These are phyloP conservation scores for Alternaria metachromatica DNA, from an alignment of 2,329 filamentous ascomycete genomes.

Conservation along the genomic window DNA sequence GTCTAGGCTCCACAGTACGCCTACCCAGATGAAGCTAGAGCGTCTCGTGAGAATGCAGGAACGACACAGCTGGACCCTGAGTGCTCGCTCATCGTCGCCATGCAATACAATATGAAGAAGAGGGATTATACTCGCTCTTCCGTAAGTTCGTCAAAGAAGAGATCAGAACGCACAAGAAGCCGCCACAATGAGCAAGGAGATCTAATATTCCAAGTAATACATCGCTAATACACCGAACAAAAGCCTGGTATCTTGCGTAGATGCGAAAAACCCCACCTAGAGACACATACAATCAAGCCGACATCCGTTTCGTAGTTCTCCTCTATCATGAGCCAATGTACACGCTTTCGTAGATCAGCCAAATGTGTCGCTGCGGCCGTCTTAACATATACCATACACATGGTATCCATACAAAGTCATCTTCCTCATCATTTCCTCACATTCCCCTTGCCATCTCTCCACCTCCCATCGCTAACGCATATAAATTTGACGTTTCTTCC, in stretches of 20 bases:
- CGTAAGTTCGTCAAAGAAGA: neutral
- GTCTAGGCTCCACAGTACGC: neutral
- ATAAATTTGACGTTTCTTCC: slow-evolving; percentile 62
- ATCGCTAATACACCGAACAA: neutral
- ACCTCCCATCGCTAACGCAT: slow-evolving; percentile 60
- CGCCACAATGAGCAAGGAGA: neutral
- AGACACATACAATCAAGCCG: neutral
- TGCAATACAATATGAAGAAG: neutral
- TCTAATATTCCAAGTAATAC: neutral
- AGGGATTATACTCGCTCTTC: neutral
- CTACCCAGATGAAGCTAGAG: neutral
- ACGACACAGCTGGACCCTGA: no score
- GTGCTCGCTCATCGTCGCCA: neutral
- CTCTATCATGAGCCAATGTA: neutral
- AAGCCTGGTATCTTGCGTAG: neutral
- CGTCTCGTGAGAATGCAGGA: neutral
- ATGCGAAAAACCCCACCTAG: neutral
- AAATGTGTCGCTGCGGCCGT: neutral
- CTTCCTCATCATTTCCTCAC: neutral
- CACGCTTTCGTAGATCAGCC: neutral
- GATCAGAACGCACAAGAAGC: neutral
- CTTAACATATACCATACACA: neutral
- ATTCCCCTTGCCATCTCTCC: slow-evolving; percentile 23
- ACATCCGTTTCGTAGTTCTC: neutral
- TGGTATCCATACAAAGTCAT: neutral